These are phyloP conservation scores for Akebia trifoliata DNA, from an alignment of 164 flowering plant species.

Conservation along the genomic window DNA sequence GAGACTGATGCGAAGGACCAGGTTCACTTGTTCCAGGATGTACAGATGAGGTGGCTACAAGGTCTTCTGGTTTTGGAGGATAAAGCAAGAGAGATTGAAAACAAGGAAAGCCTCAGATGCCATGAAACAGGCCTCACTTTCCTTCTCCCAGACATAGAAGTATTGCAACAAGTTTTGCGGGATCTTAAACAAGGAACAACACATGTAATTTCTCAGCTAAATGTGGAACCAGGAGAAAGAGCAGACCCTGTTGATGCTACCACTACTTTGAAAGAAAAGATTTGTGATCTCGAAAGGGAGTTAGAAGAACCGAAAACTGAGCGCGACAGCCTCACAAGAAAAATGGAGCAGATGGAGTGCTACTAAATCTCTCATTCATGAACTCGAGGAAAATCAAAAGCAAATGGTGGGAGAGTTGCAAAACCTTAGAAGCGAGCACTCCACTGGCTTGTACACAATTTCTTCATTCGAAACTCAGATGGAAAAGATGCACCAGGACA, in stretches of 20 bases:
- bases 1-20: conserved; percentile 18
- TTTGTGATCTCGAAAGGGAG: conserved; percentile 63
- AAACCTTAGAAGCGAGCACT: conserved; percentile 73
- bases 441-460: conserved; percentile 62
- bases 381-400: conserved; percentile 94
- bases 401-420: conserved; percentile 80
- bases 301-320: conserved; percentile 77
- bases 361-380: conserved; percentile 89
- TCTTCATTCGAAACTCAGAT: conserved; percentile 59
- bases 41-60: conserved; percentile 38
- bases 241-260: conserved; percentile 33
- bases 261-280: conserved; percentile 42
- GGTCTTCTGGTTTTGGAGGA: conserved; percentile 55
- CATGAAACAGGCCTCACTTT: conserved; percentile 40
- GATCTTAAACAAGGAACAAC: conserved; percentile 40
- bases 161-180: conserved; percentile 37
- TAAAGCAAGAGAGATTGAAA: conserved; percentile 47
- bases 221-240: conserved; percentile 17
- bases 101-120: conserved; percentile 36
- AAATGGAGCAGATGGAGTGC: conserved; percentile 94
- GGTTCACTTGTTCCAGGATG: conserved; percentile 22
- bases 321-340: conserved; percentile 51
- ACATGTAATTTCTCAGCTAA: conserved; percentile 13
- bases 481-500: conserved; percentile 58
- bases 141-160: conserved; percentile 50